Evolutionary conservation across 768 basidiomycete species (phyloP).

Genomic region (Chalciporus piperatus): DNA sequence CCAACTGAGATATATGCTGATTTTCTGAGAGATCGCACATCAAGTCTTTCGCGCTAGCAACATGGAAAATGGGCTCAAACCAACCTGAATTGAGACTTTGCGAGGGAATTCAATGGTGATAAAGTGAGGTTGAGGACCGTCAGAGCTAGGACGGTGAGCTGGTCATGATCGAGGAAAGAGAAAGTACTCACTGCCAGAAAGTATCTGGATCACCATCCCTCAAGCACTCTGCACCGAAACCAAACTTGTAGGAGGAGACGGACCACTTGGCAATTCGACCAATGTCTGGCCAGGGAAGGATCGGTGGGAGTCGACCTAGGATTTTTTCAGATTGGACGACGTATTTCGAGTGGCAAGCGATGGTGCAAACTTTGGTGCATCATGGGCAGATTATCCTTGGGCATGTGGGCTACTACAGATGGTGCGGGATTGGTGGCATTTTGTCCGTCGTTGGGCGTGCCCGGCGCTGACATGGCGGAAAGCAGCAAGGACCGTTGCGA

Average conservation of each 20-base stretch:
- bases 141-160: slow-evolving; percentile 50
- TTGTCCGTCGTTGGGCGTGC: slow-evolving; percentile 12
- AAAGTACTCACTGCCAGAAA: slow-evolving; percentile 89
- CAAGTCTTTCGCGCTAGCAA: neutral
- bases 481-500: no score
- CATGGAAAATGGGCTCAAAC: neutral
- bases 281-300: slow-evolving; percentile 76
- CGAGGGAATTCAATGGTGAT: slow-evolving; percentile 92
- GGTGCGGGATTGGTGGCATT: slow-evolving; percentile 12
- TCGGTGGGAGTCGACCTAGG: slow-evolving; percentile 43
- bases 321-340: neutral
- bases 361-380: slow-evolving; percentile 35
- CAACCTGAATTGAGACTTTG: slow-evolving; percentile 83
- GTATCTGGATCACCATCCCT: slow-evolving; percentile 86
- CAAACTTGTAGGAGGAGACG: slow-evolving; percentile 95
- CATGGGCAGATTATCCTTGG: slow-evolving; percentile 37
- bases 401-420: slow-evolving; percentile 13
- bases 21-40: slow-evolving; percentile 53
- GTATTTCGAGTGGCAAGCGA: neutral
- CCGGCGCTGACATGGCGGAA: slow-evolving; percentile 14
- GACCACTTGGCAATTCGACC: slow-evolving; percentile 91
- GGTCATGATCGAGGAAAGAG: neutral
- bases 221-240: slow-evolving; percentile 91
- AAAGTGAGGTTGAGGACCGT: slow-evolving; percentile 96
- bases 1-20: slow-evolving; percentile 80